These are phyloP conservation scores for Taphrina sp. DNA, from an alignment of 1,139 yeast species.

Conservation along the genomic window DNA sequence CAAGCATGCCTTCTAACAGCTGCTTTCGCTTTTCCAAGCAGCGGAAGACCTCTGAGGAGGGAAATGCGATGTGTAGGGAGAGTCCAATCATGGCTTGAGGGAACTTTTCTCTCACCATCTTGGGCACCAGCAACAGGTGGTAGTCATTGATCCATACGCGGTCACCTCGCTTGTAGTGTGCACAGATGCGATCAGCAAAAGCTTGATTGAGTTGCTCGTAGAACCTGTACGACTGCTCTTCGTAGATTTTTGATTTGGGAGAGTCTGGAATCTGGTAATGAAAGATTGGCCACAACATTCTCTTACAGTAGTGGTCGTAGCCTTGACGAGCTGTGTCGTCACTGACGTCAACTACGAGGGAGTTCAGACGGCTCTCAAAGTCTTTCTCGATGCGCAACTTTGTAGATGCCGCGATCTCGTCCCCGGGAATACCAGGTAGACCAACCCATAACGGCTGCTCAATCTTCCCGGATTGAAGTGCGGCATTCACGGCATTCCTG, in stretches of 20 bases:
- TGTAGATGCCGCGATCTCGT: constrained; percentile 62
- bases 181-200: constrained; percentile 73
- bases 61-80: constrained; percentile 90
- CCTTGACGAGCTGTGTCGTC: constrained; percentile 23
- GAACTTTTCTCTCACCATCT: constrained; percentile 69
- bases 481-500: constrained; percentile 74
- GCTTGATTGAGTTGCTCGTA: constrained; percentile 72
- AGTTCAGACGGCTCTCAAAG: constrained; percentile 39
- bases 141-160: constrained; percentile 92
- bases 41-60: constrained; percentile 91
- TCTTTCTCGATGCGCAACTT: constrained; percentile 42
- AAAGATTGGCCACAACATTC: constrained; percentile 92
- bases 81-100: constrained; percentile 90
- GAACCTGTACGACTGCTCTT: constrained; percentile 90
- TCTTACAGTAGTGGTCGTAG: constrained; percentile 42
- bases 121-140: constrained; percentile 81
- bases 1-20: constrained; percentile 77
- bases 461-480: constrained; percentile 52
- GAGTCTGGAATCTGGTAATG: constrained; percentile 96
- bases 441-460: constrained; percentile 75
- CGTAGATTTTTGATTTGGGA: constrained; percentile 90
- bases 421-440: constrained; percentile 63
- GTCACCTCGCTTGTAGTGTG: constrained; percentile 65
- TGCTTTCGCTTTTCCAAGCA: constrained; percentile 84
- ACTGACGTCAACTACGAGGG: constrained; percentile 22